Base-by-base conservation (phyloP, 305 asterid species). In the Coffea humblotiana region DNA sequence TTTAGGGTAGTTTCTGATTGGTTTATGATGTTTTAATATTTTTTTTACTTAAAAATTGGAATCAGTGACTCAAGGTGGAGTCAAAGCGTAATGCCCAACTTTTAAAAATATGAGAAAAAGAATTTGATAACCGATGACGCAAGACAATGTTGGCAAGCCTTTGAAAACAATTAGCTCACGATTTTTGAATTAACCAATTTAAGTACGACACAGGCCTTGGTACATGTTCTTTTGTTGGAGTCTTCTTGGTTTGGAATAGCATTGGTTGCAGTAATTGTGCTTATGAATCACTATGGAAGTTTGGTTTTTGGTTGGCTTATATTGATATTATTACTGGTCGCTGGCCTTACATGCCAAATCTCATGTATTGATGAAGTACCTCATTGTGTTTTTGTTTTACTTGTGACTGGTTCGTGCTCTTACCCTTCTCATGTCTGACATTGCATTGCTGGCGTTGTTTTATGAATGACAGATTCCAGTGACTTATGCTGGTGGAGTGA, bases 401-500 rank as follows among this genome's bases (percentile, higher is more conserved):
- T 18, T 56, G 3, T 16, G 8, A 47, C 51, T 6, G 51, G 51
- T 47, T 40, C 32, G 32, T 32, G 32, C 32, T 32, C 32, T 32
- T 32, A 32, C 32, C 32, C 32, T 32, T 1, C 32, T 32, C 32
- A 32, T 32, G 0, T 32, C 32, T 32, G 32, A 32, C 32, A 32
- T 32, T 56, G 29, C 37, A 25, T 23, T 52, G 48, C 19, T 75
- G 60, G 13, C 52, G 25, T 79, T 64, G 48, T 65, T 64, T 47
- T 72, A 29, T 87, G 68, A 65, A 35, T 86, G 74, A 58, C 77
- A 96, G 99, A 94, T 96, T 84, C 99, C 98, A 0, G 97, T 92
- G 83, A 96, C 99, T 54, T 95, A 96, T 83, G 99, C 99, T 75
- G 99, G 98, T 71, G 98, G 99, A 58, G 99, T 94, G 66, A 92